A percentile compares a stretch with the other conserved stretches of the same genome.
phyloP scores from a whole-genome alignment of 2,329 filamentous ascomycete genomes.

The Sporothrix globosa region DNA sequence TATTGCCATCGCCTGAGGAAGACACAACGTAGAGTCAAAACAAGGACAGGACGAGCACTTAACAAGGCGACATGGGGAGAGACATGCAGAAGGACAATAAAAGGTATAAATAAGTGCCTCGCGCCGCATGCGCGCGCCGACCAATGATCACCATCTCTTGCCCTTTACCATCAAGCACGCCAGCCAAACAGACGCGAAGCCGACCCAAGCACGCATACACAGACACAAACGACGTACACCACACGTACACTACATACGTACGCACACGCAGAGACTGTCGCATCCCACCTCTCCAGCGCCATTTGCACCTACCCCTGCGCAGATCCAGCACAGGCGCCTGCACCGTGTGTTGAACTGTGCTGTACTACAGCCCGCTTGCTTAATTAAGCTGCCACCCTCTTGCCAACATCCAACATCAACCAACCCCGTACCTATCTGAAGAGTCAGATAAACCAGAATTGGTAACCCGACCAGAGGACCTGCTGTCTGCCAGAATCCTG shows the following conservation, averaged over 20 bases:
- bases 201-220: constrained; percentile 5
- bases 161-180: neutral
- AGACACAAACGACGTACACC: neutral
- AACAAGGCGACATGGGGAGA: neutral
- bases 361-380: neutral
- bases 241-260: neutral
- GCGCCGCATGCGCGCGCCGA: constrained; percentile 17
- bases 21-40: neutral
- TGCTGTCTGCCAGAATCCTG: neutral
- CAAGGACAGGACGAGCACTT: neutral
- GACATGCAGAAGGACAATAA: constrained; percentile 4
- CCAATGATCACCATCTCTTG: constrained; percentile 21
- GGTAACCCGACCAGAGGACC: neutral
- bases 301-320: neutral
- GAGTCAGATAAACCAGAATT: neutral
- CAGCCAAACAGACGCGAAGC: constrained; percentile 16
- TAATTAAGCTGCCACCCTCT: constrained; percentile 25
- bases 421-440: constrained; percentile 20
- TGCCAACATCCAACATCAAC: neutral
- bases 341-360: constrained; percentile 6
- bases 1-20: neutral
- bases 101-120: constrained; percentile 26
- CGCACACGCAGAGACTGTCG: constrained; percentile 1
- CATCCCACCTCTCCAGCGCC: neutral
- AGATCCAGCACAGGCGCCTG: neutral